Evolutionary conservation across 257 asterid species (phyloP).

Genomic region (Solanum lignicaule): DNA sequence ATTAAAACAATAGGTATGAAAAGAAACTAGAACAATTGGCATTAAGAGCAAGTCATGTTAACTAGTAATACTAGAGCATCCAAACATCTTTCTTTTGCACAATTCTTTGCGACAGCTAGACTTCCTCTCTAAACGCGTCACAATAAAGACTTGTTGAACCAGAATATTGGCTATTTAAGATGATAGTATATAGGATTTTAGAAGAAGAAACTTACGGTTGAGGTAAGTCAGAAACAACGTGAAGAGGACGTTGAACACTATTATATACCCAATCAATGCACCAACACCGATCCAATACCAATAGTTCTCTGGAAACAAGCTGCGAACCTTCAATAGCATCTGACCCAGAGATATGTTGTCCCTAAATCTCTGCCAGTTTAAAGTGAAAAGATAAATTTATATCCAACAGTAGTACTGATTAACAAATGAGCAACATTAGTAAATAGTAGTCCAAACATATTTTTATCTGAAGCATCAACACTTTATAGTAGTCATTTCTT

Average conservation of each 20-base stretch:
- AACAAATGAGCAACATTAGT: not conserved
- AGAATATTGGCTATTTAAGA: not conserved
- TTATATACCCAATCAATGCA: constrained; percentile 22
- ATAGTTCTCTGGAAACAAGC: constrained; percentile 22
- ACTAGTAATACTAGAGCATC: not conserved
- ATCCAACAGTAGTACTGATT: not conserved
- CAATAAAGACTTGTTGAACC: not conserved
- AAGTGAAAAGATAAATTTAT: not conserved
- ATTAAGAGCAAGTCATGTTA: not conserved
- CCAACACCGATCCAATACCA: constrained; percentile 51
- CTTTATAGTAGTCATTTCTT: not conserved
- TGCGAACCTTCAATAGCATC: constrained; percentile 19
- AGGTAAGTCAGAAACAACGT: constrained; percentile 36
- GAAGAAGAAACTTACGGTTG: constrained; percentile 56
- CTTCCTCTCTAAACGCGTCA: not conserved
- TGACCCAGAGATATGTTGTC: constrained; percentile 19
- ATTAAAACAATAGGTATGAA: not conserved
- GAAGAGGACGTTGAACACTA: constrained; percentile 19
- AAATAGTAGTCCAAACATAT: not conserved
- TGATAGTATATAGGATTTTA: not conserved
- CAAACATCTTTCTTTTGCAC: not conserved
- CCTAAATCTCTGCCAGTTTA: constrained; percentile 12
- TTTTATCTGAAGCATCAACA: not conserved
- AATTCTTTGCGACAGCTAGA: not conserved
- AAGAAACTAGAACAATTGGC: not conserved